Conservation (phyloP, 2,329 filamentous ascomycete species). For the Scopulariopsis brevicaulis region DNA sequence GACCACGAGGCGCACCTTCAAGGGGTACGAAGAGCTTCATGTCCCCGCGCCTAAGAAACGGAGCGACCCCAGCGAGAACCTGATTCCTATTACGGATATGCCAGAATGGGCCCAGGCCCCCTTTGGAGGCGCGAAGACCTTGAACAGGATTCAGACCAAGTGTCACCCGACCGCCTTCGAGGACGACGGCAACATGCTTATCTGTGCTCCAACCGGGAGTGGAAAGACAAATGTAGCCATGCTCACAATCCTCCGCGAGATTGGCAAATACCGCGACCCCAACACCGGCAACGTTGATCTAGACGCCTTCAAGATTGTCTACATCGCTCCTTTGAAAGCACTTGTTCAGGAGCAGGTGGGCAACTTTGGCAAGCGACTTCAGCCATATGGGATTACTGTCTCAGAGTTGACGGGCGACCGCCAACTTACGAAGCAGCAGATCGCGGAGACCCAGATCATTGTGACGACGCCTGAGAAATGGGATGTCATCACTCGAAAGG, state of each 20-base stretch:
- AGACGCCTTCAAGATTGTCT: conserved; percentile 97
- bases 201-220: conserved; percentile 93
- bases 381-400: conserved; percentile 83
- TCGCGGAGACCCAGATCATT: conserved; percentile 94
- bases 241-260: conserved; percentile 90
- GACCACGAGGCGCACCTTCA: conserved; percentile 90
- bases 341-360: conserved; percentile 96
- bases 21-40: conserved; percentile 97
- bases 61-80: conserved; percentile 65
- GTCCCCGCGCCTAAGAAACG: conserved; percentile 87
- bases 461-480: conserved; percentile 98
- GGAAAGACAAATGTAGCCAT: conserved; percentile 99
- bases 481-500: conserved; percentile 97
- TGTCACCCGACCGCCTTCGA: conserved; percentile 87
- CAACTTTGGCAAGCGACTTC: conserved; percentile 86
- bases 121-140: conserved; percentile 73
- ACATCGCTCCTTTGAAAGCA: conserved; percentile 91
- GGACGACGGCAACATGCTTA: conserved; percentile 93
- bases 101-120: conserved; percentile 85
- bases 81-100: conserved; percentile 76
- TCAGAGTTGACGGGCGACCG: conserved; percentile 96
- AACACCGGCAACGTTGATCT: conserved; percentile 88
- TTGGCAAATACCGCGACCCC: conserved; percentile 86
- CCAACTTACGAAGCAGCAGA: conserved; percentile 97
- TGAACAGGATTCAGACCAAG: conserved; percentile 93